These are phyloP conservation scores for Mycena capillaripes DNA, from an alignment of 768 basidiomycete species.

Conservation along the genomic window DNA sequence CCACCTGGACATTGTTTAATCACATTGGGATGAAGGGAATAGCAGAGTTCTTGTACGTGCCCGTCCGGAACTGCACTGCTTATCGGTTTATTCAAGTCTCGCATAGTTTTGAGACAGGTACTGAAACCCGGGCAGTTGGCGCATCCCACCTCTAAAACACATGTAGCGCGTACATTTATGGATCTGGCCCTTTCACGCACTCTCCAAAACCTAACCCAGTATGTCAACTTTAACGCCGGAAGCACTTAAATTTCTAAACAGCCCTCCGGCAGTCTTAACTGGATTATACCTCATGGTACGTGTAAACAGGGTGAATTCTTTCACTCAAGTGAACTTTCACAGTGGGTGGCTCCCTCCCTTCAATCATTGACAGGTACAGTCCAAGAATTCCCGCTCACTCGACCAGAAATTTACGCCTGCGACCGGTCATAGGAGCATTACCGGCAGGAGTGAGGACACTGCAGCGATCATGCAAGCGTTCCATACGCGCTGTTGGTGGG, in stretches of 20 bases:
- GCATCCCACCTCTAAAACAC: background rate
- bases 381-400: background rate
- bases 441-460: no score
- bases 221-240: constrained; percentile 1
- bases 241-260: background rate
- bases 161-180: constrained; percentile 23
- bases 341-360: constrained; percentile 23
- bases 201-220: constrained; percentile 18
- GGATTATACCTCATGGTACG: constrained; percentile 24
- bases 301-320: no score
- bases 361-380: constrained; percentile 24
- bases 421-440: no score
- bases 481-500: constrained; percentile 24
- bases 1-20: background rate
- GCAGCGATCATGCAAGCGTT: constrained; percentile 8
- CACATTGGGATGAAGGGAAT: background rate
- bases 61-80: background rate
- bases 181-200: constrained; percentile 26
- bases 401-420: background rate
- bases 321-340: no score
- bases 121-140: no score
- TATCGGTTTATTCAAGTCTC: background rate
- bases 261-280: background rate
- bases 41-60: constrained; percentile 22
- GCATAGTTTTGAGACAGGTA: constrained; percentile 25